Evolutionary conservation across 2,329 filamentous ascomycete genomes (phyloP).

Genomic region (Colletotrichum sp.): DNA sequence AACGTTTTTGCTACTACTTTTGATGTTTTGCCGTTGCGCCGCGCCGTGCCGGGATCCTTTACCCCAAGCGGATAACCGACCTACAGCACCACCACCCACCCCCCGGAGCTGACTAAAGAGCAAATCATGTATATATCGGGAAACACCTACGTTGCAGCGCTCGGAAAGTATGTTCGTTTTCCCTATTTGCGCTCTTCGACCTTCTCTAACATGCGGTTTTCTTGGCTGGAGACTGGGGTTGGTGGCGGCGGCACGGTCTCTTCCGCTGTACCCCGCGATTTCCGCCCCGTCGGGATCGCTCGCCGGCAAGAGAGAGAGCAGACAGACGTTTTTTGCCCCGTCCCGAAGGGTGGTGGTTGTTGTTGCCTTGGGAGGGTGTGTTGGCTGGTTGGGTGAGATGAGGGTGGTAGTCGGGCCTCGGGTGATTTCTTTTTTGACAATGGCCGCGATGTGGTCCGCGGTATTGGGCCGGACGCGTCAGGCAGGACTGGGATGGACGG

Average conservation of each 20-base stretch:
- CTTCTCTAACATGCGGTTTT: neutral
- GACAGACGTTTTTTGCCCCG: neutral
- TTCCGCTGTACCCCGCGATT: conserved; percentile 12
- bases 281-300: neutral
- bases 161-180: neutral
- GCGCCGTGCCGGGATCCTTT: neutral
- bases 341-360: neutral
- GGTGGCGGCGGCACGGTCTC: neutral
- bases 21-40: neutral
- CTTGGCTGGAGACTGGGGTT: neutral
- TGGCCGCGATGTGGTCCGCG: neutral
- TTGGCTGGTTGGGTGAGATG: neutral
- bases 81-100: neutral
- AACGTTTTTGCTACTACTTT: neutral
- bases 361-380: neutral
- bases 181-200: neutral
- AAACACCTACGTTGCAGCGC: neutral
- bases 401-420: neutral
- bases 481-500: neutral
- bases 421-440: neutral
- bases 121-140: neutral
- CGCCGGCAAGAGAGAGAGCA: neutral
- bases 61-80: neutral
- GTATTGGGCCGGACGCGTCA: neutral
- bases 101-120: neutral